phyloP scores from a whole-genome alignment of 2,329 filamentous ascomycete species.

The Colletotrichum acutatum region DNA sequence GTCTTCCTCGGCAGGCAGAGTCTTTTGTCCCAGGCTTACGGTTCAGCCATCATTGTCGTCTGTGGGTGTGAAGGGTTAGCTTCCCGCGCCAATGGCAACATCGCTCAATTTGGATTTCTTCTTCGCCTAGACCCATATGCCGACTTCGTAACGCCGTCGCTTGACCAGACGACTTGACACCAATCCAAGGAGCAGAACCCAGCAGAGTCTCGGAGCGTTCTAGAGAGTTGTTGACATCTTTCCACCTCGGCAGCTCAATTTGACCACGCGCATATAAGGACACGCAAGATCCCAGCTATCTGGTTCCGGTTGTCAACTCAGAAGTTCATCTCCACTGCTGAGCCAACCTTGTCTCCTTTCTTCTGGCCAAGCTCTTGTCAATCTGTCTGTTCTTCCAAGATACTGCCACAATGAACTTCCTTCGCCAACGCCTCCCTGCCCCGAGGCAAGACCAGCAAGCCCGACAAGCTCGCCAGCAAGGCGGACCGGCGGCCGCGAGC shows the following conservation, averaged over 20 bases:
- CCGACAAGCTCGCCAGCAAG: constrained; percentile 37
- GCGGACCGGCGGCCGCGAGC: constrained; percentile 15
- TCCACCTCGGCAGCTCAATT: background rate
- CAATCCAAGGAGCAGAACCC: background rate
- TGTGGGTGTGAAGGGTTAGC: background rate
- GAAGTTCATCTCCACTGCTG: background rate
- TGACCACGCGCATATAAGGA: constrained; percentile 1
- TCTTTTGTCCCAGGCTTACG: background rate
- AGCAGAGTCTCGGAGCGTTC: background rate
- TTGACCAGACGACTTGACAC: background rate
- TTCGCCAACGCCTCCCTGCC: constrained; percentile 41
- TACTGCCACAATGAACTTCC: constrained; percentile 36
- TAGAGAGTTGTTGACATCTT: background rate
- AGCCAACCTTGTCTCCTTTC: constrained; percentile 1
- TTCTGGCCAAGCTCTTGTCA: background rate
- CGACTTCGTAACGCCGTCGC: constrained; percentile 6
- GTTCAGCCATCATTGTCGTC: background rate
- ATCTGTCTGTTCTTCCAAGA: background rate
- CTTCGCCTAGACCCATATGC: background rate
- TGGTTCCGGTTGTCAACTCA: background rate
- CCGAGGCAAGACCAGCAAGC: constrained; percentile 40
- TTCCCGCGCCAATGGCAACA: constrained; percentile 21
- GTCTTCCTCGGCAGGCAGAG: constrained; percentile 1
- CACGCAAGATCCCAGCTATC: background rate
- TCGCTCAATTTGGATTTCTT: background rate